phyloP scores from a whole-genome alignment of 1,284 basidiomycete species.

The Naganishia sp. region DNA sequence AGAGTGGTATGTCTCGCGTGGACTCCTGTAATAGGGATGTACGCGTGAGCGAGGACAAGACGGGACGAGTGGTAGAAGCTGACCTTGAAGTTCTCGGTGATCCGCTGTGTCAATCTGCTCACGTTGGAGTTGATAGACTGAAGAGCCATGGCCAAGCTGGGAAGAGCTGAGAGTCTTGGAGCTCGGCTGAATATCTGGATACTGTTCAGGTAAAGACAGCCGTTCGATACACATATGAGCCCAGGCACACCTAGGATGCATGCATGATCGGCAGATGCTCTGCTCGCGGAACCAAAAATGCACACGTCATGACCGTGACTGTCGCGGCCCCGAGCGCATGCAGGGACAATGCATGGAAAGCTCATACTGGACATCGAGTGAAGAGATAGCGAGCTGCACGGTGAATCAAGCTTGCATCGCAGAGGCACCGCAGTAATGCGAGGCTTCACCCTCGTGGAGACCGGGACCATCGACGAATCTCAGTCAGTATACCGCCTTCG shows the following conservation, averaged over 20 bases:
- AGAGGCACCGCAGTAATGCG: not conserved
- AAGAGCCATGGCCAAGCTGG: slow-evolving; percentile 41
- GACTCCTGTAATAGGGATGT: slow-evolving; percentile 42
- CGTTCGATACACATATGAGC: not conserved
- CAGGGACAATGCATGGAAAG: too few relatives aligned
- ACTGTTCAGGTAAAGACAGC: too few relatives aligned
- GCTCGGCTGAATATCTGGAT: too few relatives aligned
- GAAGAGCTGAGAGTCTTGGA: too few relatives aligned
- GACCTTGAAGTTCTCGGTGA: slow-evolving; percentile 54
- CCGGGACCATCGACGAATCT: too few relatives aligned
- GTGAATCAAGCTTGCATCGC: not conserved
- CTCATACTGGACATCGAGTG: not conserved
- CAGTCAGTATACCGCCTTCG: too few relatives aligned
- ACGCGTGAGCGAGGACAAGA: not conserved
- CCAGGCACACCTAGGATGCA: too few relatives aligned
- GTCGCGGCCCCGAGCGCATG: too few relatives aligned
- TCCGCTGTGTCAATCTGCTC: slow-evolving; percentile 52
- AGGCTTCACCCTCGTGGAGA: too few relatives aligned
- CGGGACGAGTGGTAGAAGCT: slow-evolving; percentile 1
- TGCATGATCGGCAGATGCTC: too few relatives aligned
- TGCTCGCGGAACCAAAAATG: slow-evolving; percentile 10
- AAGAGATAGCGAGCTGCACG: too few relatives aligned
- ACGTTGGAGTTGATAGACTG: slow-evolving; percentile 35
- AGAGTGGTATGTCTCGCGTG: slow-evolving; percentile 51
- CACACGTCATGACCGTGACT: slow-evolving; percentile 10